Evolutionary conservation across 495 filamentous ascomycete genomes (phyloP), one percentile per base, ranked within the genome.

Genomic region (Penicillium cosmopolitanum): DNA sequence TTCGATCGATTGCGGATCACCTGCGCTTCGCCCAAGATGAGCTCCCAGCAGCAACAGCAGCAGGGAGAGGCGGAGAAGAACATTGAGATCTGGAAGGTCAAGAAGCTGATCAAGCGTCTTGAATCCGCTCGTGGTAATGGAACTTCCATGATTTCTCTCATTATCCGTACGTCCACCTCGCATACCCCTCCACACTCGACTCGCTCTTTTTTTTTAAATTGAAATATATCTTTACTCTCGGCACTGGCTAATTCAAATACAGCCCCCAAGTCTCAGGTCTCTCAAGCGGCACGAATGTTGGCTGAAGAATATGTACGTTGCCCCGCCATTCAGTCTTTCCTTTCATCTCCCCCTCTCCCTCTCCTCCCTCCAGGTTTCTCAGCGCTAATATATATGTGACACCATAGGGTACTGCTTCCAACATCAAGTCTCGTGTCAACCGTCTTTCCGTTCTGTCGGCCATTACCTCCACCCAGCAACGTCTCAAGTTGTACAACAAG

Each of bases 341-440:
- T 7, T 31, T 23, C 36, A 50, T 33, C 5, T 40, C 8, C 31
- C 18, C 18, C 42, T 5, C 46, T 18, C 10, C n/a, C 34, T 50
- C 50, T 15, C 33, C 25, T 11, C 21, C 31, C 35, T 21, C 43
- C 40, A 28, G 7, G 13, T 33, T 18, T 51, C 28, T 31, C 28
- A 4, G 12, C 15, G 23, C 46, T 44, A 33, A 51, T 33, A 50
- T 50, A 19, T 12, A 12, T 44, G 10, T 44, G 52, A 60, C 56
- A 66, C 18, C 50, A 42, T 40, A 93, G 91, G 95, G 95, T 68
- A 98, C 95, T 55, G 96, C 95, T 18, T 97, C 93, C 61, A 98
- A 98, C 76, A 98, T 98, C 79, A 98, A 98, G 77, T 98, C 95
- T 38, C 93, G 95, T 68, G 95, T 98, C 77, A 98, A 98, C 73